Base-by-base conservation (phyloP, 208 protist species). In the Acanthamoeba healyi region DNA sequence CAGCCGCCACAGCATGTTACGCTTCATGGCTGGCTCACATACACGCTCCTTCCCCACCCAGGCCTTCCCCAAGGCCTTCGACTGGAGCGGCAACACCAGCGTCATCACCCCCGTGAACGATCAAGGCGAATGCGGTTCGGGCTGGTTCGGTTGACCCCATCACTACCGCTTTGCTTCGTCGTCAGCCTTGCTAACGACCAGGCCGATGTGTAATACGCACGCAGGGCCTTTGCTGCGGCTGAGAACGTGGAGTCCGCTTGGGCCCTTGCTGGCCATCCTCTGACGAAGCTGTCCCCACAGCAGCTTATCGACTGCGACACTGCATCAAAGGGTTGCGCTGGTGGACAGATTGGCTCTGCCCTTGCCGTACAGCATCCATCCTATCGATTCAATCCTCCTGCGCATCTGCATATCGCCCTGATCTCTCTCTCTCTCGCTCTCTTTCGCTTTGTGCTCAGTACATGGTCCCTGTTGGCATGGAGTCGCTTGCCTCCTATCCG, bases 261-360 rank as follows among this genome's bases (percentile, higher is more conserved):
- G 96, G 95, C 94, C 34, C 81, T 96, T 0, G 91, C 94, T 2
- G 97, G 97, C 38, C 44, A 98, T 93, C 90, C 96, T 3, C 95
- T 99, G n/a, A 94, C 95, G 4, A 32, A 42, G 19, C 96, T 99
- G 29, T 99, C 98, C 22, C 98, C 99, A 97, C 98, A 99, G 96
- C 94, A 98, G 94, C 96, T 99, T 87, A 98, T 99, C 54, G 98
- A 98, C 36, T 99, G 99, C 95, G 98, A 56, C 29, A 79, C 72
- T n/a, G n/a, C n/a, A n/a, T n/a, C n/a, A n/a, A n/a, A n/a, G n/a
- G n/a, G n/a, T n/a, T n/a, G n/a, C n/a, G n/a, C n/a, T n/a, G n/a
- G n/a, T n/a, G n/a, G n/a, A n/a, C n/a, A n/a, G n/a, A n/a, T n/a
- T n/a, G n/a, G n/a, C n/a, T n/a, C n/a, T n/a, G n/a, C n/a, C n/a